phyloP scores from a whole-genome alignment of 2,329 filamentous ascomycete species.

The Cordyceps tenuipes region DNA sequence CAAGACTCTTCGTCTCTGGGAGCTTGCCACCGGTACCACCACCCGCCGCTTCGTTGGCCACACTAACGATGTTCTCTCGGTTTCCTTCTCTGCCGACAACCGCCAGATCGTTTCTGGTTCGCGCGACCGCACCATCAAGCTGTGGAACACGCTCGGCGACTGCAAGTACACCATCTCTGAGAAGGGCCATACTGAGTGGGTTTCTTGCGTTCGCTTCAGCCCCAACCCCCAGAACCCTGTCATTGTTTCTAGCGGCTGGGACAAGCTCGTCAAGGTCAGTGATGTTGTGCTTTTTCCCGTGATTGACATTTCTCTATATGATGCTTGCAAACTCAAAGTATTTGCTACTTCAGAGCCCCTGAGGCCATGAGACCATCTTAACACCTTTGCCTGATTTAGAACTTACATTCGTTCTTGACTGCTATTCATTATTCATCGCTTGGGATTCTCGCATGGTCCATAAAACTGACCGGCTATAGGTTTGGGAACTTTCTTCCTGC shows the following conservation, averaged over 20 bases:
- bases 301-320: conserved; percentile 48
- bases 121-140: conserved; percentile 97
- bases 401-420: conserved; percentile 14
- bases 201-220: conserved; percentile 98
- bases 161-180: conserved; percentile 99
- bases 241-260: conserved; percentile 97
- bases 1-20: conserved; percentile 99
- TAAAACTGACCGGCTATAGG: conserved; percentile 42
- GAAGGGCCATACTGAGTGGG: conserved; percentile 99
- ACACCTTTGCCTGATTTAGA: conserved; percentile 76
- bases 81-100: conserved; percentile 99
- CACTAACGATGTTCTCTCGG: conserved; percentile 98
- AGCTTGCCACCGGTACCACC: conserved; percentile 93
- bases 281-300: conserved; percentile 5
- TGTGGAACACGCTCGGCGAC: conserved; percentile 99
- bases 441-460: not conserved
- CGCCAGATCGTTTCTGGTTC: conserved; percentile 99
- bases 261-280: conserved; percentile 99
- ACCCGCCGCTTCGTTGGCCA: conserved; percentile 98
- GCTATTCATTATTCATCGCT: not conserved
- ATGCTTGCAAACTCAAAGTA: conserved; percentile 87
- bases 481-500: conserved; percentile 99
- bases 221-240: conserved; percentile 99
- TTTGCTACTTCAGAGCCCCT: conserved; percentile 99
- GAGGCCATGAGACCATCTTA: conserved; percentile 90